Evolutionary conservation across 371 early-diverging fungal genomes (phyloP), one percentile per base, ranked within the genome.

Genomic region (Mucor mucedo): DNA sequence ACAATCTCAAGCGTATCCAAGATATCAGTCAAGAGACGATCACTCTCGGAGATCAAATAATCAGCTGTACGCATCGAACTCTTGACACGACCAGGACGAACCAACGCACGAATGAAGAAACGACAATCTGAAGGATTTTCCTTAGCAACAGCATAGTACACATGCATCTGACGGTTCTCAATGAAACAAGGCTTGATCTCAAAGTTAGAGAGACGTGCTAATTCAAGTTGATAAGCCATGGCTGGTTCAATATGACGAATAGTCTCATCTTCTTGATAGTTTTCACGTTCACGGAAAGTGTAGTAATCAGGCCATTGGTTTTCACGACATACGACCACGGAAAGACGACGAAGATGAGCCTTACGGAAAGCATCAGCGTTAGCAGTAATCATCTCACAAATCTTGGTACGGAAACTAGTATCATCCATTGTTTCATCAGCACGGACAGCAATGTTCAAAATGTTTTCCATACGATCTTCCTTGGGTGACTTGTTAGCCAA

Each of bases 191-290:
- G 98, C 77, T 92, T 92, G 77, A 98, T 92, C 52, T 94, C 93
- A 86, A 95, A 98, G 89, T 95, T 94, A 61, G 92, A 86, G 65
- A 98, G 77, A 56, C 98, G 89, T 32, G 91, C 86, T 60, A 98
- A 80, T 78, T 98, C 99, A 30, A 98, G 86, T 79, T 97, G 96
- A 76, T 96, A 95, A 21, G 98, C 97, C 87, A 96, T 89, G 30
- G 95, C 96, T 33, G 99, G 99, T 79, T 98, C 99, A 65, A 98
- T 93, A 76, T 98, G 95, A 70, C 99, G 95, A 65, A 98, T 95
- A 44, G 95, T 92, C 62, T 88, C 83, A 75, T 98, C 98, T 79
- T 98, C 99, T 30, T 67, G 63, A 73, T 89, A 97, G 69, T 90
- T 90, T 56, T 84, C 75, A 60, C 87, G 86, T 73, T 95, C 97